phyloP scores from a whole-genome alignment of 108 stramenopile species.

The Aurantiochytrium sp. region DNA sequence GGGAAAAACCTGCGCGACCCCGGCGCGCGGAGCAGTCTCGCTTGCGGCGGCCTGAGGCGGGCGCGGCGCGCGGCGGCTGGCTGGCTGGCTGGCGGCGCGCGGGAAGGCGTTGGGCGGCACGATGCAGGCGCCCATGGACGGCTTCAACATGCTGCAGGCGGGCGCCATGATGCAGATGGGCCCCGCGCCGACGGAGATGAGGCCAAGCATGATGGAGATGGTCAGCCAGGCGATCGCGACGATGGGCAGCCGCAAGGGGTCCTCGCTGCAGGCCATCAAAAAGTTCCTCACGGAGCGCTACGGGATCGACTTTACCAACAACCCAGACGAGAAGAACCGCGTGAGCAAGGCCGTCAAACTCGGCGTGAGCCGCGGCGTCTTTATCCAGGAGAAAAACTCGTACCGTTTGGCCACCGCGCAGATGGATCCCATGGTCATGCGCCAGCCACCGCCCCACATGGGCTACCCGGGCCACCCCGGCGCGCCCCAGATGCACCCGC shows the following conservation, averaged over 20 bases:
- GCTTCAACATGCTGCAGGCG: slow-evolving; percentile 6
- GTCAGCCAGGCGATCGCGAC: slow-evolving; percentile 20
- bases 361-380: neutral
- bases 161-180: slow-evolving; percentile 1
- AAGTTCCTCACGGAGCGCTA: slow-evolving; percentile 26
- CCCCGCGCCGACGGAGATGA: neutral
- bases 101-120: no score
- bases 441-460: neutral
- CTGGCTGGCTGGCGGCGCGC: no score
- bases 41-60: no score
- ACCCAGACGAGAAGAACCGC: neutral
- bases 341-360: slow-evolving; percentile 27
- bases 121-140: slow-evolving; percentile 22
- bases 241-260: slow-evolving; percentile 23
- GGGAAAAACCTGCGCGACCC: no score
- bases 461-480: neutral
- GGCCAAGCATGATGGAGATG: slow-evolving; percentile 22
- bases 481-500: slow-evolving; percentile 10
- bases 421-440: neutral
- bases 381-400: slow-evolving; percentile 18
- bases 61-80: no score
- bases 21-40: no score
- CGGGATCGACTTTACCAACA: neutral
- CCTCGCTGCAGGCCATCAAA: slow-evolving; percentile 30
- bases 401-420: neutral